These are phyloP conservation scores for Eucalyptus sp. DNA, from an alignment of 345 rosid species.

Conservation along the genomic window DNA sequence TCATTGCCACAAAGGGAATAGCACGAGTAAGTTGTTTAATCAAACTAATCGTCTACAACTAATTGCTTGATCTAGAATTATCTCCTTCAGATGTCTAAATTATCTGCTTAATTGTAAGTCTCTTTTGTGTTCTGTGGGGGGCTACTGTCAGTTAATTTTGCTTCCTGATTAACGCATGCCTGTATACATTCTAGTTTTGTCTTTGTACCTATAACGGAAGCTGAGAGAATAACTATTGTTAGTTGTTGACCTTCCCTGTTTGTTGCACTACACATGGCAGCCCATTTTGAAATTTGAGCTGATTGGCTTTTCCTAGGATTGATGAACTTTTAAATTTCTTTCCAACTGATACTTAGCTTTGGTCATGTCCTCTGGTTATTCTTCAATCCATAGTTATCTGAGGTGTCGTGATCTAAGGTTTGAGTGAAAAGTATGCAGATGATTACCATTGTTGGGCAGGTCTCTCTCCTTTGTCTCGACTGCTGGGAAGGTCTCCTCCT, in stretches of 20 bases:
- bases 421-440: neutral
- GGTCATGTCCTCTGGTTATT: neutral
- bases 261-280: neutral
- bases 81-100: neutral
- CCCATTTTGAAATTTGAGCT: neutral
- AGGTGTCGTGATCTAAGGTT: neutral
- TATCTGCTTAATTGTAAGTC: neutral
- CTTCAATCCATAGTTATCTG: neutral
- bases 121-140: neutral
- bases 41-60: neutral
- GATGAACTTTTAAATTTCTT: neutral
- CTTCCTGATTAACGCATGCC: neutral
- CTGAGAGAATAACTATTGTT: neutral
- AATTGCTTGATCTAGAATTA: neutral
- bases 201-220: neutral
- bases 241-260: neutral
- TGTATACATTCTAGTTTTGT: neutral
- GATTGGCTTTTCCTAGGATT: neutral
- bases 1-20: slow-evolving; percentile 62
- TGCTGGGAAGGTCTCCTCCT: neutral
- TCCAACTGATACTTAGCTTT: neutral
- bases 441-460: neutral
- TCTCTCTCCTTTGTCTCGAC: neutral
- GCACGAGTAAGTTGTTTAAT: slow-evolving; percentile 57
- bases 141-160: neutral